A percentile compares a stretch with the other conserved stretches of the same genome.
Conservation (phyloP, 441 rosid genomes). For the Hura crepitans region DNA sequence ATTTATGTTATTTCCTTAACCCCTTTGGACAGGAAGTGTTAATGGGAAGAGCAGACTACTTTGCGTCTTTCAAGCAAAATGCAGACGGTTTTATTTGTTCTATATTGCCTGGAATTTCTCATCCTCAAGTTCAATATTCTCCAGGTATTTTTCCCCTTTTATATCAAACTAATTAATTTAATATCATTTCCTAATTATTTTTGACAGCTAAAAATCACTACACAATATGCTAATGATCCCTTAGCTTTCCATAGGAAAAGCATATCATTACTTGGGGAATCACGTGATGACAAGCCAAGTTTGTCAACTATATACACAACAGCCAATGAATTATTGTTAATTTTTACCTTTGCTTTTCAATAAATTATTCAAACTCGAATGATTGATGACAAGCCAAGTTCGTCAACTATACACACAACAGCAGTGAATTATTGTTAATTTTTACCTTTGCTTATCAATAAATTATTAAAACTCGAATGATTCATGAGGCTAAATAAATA, state of each 20-base stretch:
- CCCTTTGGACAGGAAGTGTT: conserved; percentile 73
- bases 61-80: conserved; percentile 73
- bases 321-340: conserved; percentile 17
- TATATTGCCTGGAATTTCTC: conserved; percentile 80
- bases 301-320: conserved; percentile 15
- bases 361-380: too few relatives aligned
- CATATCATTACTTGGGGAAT: neutral
- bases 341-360: neutral
- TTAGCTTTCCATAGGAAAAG: conserved; percentile 11
- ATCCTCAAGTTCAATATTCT: conserved; percentile 87
- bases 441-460: neutral
- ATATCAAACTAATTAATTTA: neutral
- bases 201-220: conserved; percentile 18
- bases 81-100: conserved; percentile 91
- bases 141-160: conserved; percentile 44
- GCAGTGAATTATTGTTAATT: too few relatives aligned
- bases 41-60: conserved; percentile 87
- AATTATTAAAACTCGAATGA: neutral
- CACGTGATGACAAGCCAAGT: conserved; percentile 13
- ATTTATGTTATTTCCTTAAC: neutral
- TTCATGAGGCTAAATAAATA: neutral
- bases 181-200: neutral
- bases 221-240: neutral
- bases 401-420: too few relatives aligned
- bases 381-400: too few relatives aligned